Base-by-base conservation (phyloP, 2,329 filamentous ascomycete species). In the Venturia nashicola region DNA sequence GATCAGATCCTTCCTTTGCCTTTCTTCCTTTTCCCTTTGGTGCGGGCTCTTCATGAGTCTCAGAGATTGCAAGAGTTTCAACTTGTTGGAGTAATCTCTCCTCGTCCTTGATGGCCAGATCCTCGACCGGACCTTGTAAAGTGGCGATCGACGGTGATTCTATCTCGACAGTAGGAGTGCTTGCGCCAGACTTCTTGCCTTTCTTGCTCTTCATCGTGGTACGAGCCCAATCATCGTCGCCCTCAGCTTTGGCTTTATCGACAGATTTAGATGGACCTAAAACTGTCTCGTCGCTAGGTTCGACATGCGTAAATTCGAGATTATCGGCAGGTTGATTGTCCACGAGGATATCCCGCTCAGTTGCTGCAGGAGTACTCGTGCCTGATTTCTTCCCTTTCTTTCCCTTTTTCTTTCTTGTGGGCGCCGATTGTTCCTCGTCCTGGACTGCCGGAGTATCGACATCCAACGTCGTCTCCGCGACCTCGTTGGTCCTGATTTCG, bases 191-290 rank as follows among this genome's bases (percentile, higher is more conserved):
- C 55, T 70, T 72, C 66, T 71, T 73, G 66, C 74, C 76, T 65
- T 81, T 80, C 67, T 80, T 81, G 16, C 72, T 76, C 67, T 78
- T 76, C 65, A 76, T 78, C 64, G 70, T 69, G 61, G 77, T 18
- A 5, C 27, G 36, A 9, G 18, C 61, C 43, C 42, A 14, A 39
- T 51, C 61, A 12, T 51, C 43, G 16, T 62, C 43, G 20, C 14
- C 12, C n/a, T 32, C n/a, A 3, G 12, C 8, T 12, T 20, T 32
- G 23, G 9, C 5, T 11, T 3, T n/a, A 36, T 57, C 32, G 23
- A 57, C 51, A 11, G 32, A 9, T 36, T 36, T 6, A 57, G 51
- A 42, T 43, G 23, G 12, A 16, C 18, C 39, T 18, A n/a, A n/a
- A 14, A 39, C 5, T 34, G 11, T 61, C 36, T 23, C 23, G 11